Evolutionary conservation across 495 filamentous ascomycete species (phyloP).

Genomic region (Aspergillus incahuasiensis): DNA sequence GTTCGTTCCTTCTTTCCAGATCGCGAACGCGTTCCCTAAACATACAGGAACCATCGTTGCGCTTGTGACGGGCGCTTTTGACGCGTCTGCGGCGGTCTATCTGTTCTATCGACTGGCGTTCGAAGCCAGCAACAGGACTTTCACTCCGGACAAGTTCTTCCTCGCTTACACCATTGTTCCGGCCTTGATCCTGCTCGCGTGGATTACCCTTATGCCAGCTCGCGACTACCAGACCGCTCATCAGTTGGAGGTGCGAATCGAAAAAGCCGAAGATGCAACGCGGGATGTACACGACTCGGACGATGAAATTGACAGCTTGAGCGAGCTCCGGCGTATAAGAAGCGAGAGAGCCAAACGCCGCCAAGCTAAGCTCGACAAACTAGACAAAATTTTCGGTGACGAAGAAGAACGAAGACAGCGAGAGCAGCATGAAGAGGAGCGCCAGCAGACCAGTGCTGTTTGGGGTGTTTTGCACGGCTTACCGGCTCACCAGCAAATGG

Average conservation of each 20-base stretch:
- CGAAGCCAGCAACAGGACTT: conserved; percentile 42
- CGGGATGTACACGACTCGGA: conserved; percentile 58
- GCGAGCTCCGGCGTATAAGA: conserved; percentile 46
- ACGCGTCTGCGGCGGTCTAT: conserved; percentile 65
- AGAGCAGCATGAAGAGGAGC: conserved; percentile 48
- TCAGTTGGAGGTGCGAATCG: conserved; percentile 58
- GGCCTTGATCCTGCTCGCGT: conserved; percentile 47
- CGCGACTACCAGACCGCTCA: conserved; percentile 57
- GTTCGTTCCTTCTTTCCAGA: conserved; percentile 67
- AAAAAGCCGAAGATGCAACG: conserved; percentile 46
- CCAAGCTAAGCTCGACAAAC: conserved; percentile 59
- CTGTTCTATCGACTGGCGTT: conserved; percentile 60
- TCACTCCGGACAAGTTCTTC: conserved; percentile 61
- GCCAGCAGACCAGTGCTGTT: conserved; percentile 45
- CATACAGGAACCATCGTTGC: conserved; percentile 64
- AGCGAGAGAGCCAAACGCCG: conserved; percentile 57
- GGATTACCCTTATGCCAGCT: conserved; percentile 57
- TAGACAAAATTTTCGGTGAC: conserved; percentile 59
- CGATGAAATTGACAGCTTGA: conserved; percentile 42
- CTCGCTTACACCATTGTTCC: conserved; percentile 59
- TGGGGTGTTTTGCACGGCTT: conserved; percentile 84
- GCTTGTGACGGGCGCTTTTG: conserved; percentile 65
- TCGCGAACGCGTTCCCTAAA: conserved; percentile 65
- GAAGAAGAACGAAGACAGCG: conserved; percentile 51
- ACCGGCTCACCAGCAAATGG: conserved; percentile 69